Evolutionary conservation across 495 filamentous ascomycete genomes (phyloP), one percentile per base, ranked within the genome.

Genomic region (Peziza echinospora): DNA sequence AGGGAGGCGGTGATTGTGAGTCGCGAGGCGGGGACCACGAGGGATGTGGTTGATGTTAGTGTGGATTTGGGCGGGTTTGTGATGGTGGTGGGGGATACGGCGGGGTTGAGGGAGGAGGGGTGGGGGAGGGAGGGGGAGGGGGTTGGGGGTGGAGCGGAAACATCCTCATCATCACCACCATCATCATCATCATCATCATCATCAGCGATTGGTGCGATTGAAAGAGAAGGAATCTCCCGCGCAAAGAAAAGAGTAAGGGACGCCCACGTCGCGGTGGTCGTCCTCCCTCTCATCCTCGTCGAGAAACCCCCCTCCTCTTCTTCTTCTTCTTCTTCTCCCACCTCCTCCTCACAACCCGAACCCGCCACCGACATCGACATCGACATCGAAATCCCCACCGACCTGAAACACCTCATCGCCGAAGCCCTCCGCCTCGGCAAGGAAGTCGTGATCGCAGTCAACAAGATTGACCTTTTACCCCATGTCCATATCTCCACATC

Each of bases 1-100:
- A 67, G 86, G 43, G 86, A 97, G 56, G 91, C 89, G 0, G 84
- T 82, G 17, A 97, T 97, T 58, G 91, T 96, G 3, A 93, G 84
- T 40, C 67, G 72, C 0, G 87, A 96, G 58, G 82, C 82, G 24
- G 89, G 89, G 0, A 97, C 89, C 0, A 97, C 89, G 1, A 65
- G 89, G 28, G 91, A 96, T 69, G 78, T 96, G 23, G 78, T 97
- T 16, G 89, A 96, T 62, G 78, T 91, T 1, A 82, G 82, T 19
- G 68, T 97, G 11, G 91, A 97, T 62, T 69, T 97, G 37, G 77
- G 79, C 0, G 89, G 89, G 0, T 97, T 78, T 64, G 76, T 82
- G 49, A 89, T 84, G 54, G 78, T 80, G 16, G 71, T 96, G 43
- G 87, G 84, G 17, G 89, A 97, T 61, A 93, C 87, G 51, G 89